Conservation (phyloP, 176 grass and related monocot genomes). For the Eleusine indica region DNA sequence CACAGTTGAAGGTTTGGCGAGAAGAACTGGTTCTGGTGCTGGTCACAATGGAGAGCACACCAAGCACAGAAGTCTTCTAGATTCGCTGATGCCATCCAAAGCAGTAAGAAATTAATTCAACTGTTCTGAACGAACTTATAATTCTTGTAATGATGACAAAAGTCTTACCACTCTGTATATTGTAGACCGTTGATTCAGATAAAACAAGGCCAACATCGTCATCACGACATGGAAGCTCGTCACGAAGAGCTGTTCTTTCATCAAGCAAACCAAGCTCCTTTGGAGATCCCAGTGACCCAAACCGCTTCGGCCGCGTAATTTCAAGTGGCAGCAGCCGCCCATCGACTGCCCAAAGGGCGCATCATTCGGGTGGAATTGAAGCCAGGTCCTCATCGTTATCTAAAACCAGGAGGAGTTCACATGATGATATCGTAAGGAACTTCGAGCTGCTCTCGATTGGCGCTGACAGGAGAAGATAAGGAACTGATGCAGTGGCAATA, state of each 20-base stretch:
- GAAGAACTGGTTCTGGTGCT: constrained; percentile 52
- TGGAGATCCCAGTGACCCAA: constrained; percentile 44
- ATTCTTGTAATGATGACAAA: constrained; percentile 15
- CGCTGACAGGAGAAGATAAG: constrained; percentile 60
- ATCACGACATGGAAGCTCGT: constrained; percentile 48
- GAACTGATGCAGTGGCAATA: background rate
- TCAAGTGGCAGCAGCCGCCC: constrained; percentile 41
- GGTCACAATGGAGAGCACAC: constrained; percentile 52
- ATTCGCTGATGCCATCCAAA: constrained; percentile 49
- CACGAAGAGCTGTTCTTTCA: constrained; percentile 51
- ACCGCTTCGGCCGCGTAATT: constrained; percentile 37
- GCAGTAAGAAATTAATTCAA: constrained; percentile 5
- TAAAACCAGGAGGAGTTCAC: constrained; percentile 28
- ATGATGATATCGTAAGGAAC: constrained; percentile 54
- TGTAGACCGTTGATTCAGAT: constrained; percentile 39
- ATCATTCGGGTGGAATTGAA: constrained; percentile 47
- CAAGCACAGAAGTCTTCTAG: constrained; percentile 58
- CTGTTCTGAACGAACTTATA: background rate
- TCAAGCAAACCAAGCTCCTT: constrained; percentile 54
- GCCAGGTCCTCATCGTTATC: constrained; percentile 46
- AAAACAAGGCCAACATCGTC: constrained; percentile 43
- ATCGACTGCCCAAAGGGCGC: constrained; percentile 44
- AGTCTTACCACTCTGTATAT: background rate
- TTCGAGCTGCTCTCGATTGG: constrained; percentile 59
- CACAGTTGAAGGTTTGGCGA: constrained; percentile 61